phyloP scores from a whole-genome alignment of 2,329 filamentous ascomycete genomes.

The Pyrenophora graminea region DNA sequence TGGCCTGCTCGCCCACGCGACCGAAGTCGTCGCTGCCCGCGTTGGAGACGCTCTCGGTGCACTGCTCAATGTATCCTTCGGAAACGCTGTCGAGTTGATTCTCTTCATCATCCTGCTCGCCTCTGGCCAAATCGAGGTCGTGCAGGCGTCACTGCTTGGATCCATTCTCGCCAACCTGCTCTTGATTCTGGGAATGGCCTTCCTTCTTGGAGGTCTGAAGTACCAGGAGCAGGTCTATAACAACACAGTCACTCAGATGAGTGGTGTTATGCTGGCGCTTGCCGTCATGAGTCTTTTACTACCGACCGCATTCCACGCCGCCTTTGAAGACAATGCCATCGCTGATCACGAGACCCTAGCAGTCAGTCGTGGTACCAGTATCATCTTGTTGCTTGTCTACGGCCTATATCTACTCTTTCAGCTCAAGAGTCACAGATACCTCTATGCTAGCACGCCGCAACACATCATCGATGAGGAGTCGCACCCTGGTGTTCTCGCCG shows the following conservation, averaged over 20 bases:
- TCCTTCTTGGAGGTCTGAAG: conserved; percentile 81
- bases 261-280: conserved; percentile 85
- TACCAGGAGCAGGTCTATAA: conserved; percentile 95
- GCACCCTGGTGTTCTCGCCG: conserved; percentile 79
- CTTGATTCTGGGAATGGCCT: conserved; percentile 89
- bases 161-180: conserved; percentile 88
- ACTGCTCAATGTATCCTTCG: conserved; percentile 57
- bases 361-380: conserved; percentile 87
- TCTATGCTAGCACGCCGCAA: conserved; percentile 90
- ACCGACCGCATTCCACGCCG: conserved; percentile 91
- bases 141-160: conserved; percentile 86
- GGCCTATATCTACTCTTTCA: conserved; percentile 84
- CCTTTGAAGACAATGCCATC: conserved; percentile 65
- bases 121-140: conserved; percentile 81
- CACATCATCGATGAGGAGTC: conserved; percentile 91
- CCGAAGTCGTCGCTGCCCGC: conserved; percentile 54
- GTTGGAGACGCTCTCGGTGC: conserved; percentile 56
- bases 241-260: conserved; percentile 95
- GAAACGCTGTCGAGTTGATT: conserved; percentile 58
- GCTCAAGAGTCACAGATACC: conserved; percentile 87
- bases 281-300: conserved; percentile 87
- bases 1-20: conserved; percentile 55
- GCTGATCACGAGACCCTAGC: conserved; percentile 76
- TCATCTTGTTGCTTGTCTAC: conserved; percentile 83
- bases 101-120: conserved; percentile 52